phyloP scores from a whole-genome alignment of 106 monocot species.

The Dendrobium nobile region DNA sequence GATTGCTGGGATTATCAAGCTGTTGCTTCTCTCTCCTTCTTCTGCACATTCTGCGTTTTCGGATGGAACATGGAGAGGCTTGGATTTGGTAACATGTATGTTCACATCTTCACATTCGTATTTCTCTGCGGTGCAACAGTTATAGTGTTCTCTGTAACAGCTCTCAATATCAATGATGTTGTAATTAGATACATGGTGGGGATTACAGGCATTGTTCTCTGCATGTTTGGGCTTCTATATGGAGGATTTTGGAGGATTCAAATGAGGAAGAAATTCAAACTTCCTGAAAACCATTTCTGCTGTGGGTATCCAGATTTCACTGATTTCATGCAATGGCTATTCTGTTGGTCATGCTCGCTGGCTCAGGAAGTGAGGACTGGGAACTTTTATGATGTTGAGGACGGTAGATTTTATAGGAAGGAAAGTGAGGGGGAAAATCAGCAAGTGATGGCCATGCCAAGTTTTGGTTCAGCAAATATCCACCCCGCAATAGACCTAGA shows the following conservation, averaged over 20 bases:
- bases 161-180: constrained; percentile 33
- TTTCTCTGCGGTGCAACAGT: constrained; percentile 45
- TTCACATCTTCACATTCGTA: constrained; percentile 51
- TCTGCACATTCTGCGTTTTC: constrained; percentile 60
- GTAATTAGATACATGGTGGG: constrained; percentile 8
- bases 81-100: constrained; percentile 71
- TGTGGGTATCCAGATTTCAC: constrained; percentile 20
- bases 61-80: constrained; percentile 81
- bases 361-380: constrained; percentile 63
- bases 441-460: not conserved
- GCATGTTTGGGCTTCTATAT: constrained; percentile 37
- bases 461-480: not conserved
- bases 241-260: constrained; percentile 62
- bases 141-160: constrained; percentile 33
- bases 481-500: too few species aligned
- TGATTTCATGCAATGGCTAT: constrained; percentile 41
- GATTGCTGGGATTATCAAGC: constrained; percentile 45
- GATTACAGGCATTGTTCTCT: constrained; percentile 26
- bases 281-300: constrained; percentile 25
- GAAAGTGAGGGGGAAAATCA: not conserved
- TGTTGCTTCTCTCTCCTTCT: constrained; percentile 32
- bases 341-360: constrained; percentile 44
- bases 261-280: constrained; percentile 59
- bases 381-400: constrained; percentile 44
- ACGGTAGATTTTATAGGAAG: constrained; percentile 14